A percentile compares a stretch with the other conserved stretches of the same genome.
phyloP scores from a whole-genome alignment of 345 rosid species.

The Sonneratia alba region DNA sequence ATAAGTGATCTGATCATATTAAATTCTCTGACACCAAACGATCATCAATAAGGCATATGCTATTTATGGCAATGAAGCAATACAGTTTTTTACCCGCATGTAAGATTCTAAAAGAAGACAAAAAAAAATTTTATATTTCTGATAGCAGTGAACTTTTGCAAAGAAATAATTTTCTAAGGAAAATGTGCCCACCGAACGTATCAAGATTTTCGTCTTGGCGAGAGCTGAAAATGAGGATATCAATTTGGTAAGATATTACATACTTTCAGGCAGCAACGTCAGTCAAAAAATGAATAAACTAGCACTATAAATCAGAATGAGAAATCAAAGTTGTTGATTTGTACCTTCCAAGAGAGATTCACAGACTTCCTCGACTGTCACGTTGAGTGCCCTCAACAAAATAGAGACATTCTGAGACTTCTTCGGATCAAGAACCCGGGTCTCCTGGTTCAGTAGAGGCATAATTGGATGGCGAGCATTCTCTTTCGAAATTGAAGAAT shows the following conservation, averaged over 20 bases:
- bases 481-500: slow-evolving; percentile 32
- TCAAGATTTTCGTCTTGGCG: not conserved
- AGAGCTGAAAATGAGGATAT: not conserved
- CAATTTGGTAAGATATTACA: not conserved
- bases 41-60: not conserved
- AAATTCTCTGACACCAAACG: not conserved
- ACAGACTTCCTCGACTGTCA: slow-evolving; percentile 85
- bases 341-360: slow-evolving; percentile 88
- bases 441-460: slow-evolving; percentile 41
- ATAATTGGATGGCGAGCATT: slow-evolving; percentile 21
- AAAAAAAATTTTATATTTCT: not conserved
- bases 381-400: slow-evolving; percentile 83
- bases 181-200: too few species aligned
- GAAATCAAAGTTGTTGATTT: not conserved
- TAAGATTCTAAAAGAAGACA: not conserved
- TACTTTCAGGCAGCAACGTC: not conserved
- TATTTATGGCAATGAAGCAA: not conserved
- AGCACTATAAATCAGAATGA: not conserved
- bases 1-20: not conserved
- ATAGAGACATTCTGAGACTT: slow-evolving; percentile 91
- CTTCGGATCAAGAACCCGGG: slow-evolving; percentile 72
- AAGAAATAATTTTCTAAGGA: not conserved
- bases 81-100: not conserved
- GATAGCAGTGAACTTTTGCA: not conserved
- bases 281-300: not conserved